phyloP scores from a whole-genome alignment of 768 basidiomycete species.

The Suillus americanus region DNA sequence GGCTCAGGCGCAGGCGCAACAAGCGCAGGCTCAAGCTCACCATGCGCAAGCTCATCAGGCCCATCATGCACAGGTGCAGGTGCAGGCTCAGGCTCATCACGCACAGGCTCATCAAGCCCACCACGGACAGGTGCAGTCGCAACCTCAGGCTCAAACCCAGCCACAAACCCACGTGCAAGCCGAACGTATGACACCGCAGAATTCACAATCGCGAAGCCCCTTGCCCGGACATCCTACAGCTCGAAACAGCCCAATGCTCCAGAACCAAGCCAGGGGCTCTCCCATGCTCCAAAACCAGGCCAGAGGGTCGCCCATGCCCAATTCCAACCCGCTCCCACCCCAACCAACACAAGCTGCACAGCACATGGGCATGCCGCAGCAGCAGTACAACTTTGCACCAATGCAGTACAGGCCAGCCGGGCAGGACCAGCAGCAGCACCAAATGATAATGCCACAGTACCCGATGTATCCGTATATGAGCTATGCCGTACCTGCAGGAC shows the following conservation, averaged over 20 bases:
- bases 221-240: slow-evolving; percentile 13
- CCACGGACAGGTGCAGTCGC: slow-evolving; percentile 16
- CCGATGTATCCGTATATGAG: slow-evolving; percentile 25
- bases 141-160: slow-evolving; percentile 18
- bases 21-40: slow-evolving; percentile 16
- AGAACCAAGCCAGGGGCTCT: slow-evolving; percentile 32
- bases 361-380: slow-evolving; percentile 27
- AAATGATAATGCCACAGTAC: slow-evolving; percentile 29
- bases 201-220: slow-evolving; percentile 17
- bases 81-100: slow-evolving; percentile 8
- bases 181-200: slow-evolving; percentile 27
- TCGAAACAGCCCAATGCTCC: slow-evolving; percentile 38
- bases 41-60: slow-evolving; percentile 11
- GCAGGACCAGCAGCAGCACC: slow-evolving; percentile 32
- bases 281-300: slow-evolving; percentile 24
- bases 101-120: slow-evolving; percentile 18
- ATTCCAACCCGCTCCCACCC: slow-evolving; percentile 18
- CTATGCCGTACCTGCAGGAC: slow-evolving; percentile 20
- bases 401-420: slow-evolving; percentile 33
- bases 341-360: slow-evolving; percentile 26
- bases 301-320: slow-evolving; percentile 20
- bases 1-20: slow-evolving; percentile 20
- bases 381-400: slow-evolving; percentile 34
- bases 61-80: no score
- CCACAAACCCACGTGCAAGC: slow-evolving; percentile 10